Percentiles rank a stretch among this genome's conserved stretches.
These are phyloP conservation scores for Coprinopsis sp. DNA, from an alignment of 768 basidiomycete genomes.

Conservation along the genomic window DNA sequence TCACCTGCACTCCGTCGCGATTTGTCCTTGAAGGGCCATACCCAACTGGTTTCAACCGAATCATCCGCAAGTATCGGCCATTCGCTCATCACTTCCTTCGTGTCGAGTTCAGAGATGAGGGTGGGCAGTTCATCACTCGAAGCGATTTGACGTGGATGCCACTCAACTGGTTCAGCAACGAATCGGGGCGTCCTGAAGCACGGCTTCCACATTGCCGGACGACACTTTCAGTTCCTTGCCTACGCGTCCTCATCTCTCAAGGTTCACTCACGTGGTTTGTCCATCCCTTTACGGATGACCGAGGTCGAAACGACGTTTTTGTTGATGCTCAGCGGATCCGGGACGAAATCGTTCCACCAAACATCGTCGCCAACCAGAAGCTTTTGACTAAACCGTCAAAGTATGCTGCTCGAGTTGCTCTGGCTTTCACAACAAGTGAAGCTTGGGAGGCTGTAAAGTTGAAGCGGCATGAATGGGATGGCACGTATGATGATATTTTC, in stretches of 20 bases:
- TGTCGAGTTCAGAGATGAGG: constrained; percentile 83
- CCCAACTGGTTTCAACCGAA: constrained; percentile 68
- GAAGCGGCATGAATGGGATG: not conserved
- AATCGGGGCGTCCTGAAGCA: too few species aligned
- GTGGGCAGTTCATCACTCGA: constrained; percentile 60
- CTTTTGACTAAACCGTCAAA: constrained; percentile 62
- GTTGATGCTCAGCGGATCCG: constrained; percentile 60
- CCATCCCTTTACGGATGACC: constrained; percentile 47
- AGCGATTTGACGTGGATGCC: too few species aligned
- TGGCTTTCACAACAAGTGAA: constrained; percentile 80
- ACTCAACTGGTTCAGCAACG: constrained; percentile 65
- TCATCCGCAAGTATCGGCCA: constrained; percentile 62
- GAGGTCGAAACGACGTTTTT: constrained; percentile 27
- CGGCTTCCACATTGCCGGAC: too few species aligned
- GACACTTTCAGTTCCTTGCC: constrained; percentile 76
- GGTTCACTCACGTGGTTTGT: constrained; percentile 81
- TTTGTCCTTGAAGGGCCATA: constrained; percentile 74
- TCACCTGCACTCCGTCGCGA: constrained; percentile 72
- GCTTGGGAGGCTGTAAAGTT: constrained; percentile 55
- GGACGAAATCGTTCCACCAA: constrained; percentile 33
- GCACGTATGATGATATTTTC: not conserved
- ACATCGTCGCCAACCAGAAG: constrained; percentile 56
- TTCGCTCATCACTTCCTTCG: constrained; percentile 69
- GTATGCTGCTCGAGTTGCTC: constrained; percentile 76
- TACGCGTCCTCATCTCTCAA: constrained; percentile 77